Evolutionary conservation across 108 stramenopile genomes (phyloP).

Genomic region (Fistulifera pelliculosa): DNA sequence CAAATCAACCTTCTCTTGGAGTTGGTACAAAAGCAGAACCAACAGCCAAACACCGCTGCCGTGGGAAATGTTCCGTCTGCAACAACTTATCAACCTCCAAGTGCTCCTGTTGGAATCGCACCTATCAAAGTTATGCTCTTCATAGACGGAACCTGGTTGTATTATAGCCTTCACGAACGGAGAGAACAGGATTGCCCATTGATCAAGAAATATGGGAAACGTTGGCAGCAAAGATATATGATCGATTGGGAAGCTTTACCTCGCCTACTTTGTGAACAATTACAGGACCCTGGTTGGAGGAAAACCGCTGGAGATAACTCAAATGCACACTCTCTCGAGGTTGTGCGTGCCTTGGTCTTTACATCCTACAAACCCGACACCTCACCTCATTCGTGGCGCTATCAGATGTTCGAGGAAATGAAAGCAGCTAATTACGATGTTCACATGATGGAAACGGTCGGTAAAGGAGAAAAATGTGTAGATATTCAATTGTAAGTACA

Average conservation of each 20-base stretch:
- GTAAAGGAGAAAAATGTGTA: constrained; percentile 76
- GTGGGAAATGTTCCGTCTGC: neutral
- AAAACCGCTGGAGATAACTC: neutral
- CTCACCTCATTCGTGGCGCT: constrained; percentile 42
- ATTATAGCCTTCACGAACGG: constrained; percentile 61
- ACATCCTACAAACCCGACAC: constrained; percentile 67
- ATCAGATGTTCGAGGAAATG: constrained; percentile 79
- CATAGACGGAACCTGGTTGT: constrained; percentile 89
- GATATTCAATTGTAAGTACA: constrained; percentile 60
- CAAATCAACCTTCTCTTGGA: constrained; percentile 28
- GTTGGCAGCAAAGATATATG: constrained; percentile 54
- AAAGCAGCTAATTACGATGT: constrained; percentile 65
- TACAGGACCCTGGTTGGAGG: constrained; percentile 17
- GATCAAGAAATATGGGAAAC: constrained; percentile 44
- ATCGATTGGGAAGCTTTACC: constrained; percentile 67
- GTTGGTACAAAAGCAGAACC: neutral
- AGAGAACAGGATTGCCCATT: constrained; percentile 39
- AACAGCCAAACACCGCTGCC: too few relatives aligned
- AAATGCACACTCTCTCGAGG: constrained; percentile 57
- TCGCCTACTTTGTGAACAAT: constrained; percentile 25
- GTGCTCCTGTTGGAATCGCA: constrained; percentile 14
- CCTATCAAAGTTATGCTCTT: constrained; percentile 82
- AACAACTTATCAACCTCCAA: neutral
- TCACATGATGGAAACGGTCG: constrained; percentile 72
- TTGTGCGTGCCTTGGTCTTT: constrained; percentile 64